These are phyloP conservation scores for Aspergillus aculeatinus DNA, from an alignment of 2,329 filamentous ascomycete species.

Conservation along the genomic window DNA sequence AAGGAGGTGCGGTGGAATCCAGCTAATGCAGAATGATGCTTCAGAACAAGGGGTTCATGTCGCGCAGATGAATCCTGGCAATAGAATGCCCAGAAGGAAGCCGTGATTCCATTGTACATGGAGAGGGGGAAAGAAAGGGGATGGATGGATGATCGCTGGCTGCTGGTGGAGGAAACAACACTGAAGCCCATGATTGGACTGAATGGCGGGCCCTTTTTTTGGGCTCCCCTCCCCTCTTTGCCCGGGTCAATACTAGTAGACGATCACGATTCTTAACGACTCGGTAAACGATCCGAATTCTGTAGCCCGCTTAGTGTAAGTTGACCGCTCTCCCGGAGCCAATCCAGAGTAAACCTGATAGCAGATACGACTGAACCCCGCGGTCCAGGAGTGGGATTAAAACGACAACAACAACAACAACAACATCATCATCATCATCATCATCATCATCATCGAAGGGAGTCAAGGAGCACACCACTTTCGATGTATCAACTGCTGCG, in stretches of 20 bases:
- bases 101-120: constrained; percentile 6
- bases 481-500: constrained; percentile 10
- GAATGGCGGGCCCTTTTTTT: neutral
- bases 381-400: neutral
- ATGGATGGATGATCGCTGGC: neutral
- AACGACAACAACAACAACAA: neutral
- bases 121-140: neutral
- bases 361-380: neutral
- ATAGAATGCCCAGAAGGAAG: constrained; percentile 13
- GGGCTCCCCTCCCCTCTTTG: neutral
- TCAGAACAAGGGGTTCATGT: constrained; percentile 30
- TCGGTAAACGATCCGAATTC: constrained; percentile 19
- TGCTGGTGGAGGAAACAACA: neutral
- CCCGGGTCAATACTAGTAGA: constrained; percentile 14
- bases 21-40: constrained; percentile 22
- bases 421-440: too few relatives aligned
- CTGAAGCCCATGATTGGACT: neutral
- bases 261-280: constrained; percentile 16
- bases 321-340: constrained; percentile 18
- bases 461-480: neutral
- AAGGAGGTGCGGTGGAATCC: constrained; percentile 7
- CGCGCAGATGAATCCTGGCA: constrained; percentile 29
- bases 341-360: neutral
- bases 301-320: constrained; percentile 4
- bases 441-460: neutral